Evolutionary conservation across 2,329 filamentous ascomycete species (phyloP).

Genomic region (Magnaporthiopsis poae): DNA sequence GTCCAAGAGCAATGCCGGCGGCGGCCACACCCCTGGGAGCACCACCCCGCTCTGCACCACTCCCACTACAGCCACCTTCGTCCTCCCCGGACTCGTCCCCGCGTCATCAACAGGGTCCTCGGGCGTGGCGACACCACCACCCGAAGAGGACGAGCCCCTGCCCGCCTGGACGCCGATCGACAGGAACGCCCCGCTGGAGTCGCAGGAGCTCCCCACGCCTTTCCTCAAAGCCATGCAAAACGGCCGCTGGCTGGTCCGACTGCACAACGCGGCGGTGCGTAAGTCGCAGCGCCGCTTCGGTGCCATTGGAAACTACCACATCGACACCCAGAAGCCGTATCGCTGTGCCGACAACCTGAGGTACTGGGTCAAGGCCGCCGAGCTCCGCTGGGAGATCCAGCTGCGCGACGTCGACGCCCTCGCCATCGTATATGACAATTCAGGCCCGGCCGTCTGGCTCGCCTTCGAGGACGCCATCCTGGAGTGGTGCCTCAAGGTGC

Average conservation of each 20-base stretch:
- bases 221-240: conserved; percentile 68
- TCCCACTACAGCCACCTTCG: conserved; percentile 12
- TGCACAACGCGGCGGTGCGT: conserved; percentile 82
- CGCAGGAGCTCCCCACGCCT: conserved; percentile 50
- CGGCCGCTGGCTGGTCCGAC: conserved; percentile 68
- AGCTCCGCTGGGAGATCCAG: conserved; percentile 83
- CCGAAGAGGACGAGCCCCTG: conserved; percentile 30
- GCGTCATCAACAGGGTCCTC: conserved; percentile 2
- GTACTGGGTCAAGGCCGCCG: conserved; percentile 92
- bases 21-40: not conserved
- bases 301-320: conserved; percentile 77
- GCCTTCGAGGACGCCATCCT: conserved; percentile 76
- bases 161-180: conserved; percentile 59
- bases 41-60: conserved; percentile 10
- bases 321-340: conserved; percentile 91
- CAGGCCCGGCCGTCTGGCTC: conserved; percentile 57
- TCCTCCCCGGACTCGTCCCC: not conserved
- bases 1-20: not conserved
- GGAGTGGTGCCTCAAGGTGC: conserved; percentile 71
- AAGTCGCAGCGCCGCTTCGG: conserved; percentile 81
- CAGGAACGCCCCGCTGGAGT: conserved; percentile 15
- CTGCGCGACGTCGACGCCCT: conserved; percentile 69
- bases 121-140: not conserved
- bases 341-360: conserved; percentile 85
- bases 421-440: conserved; percentile 67